A percentile compares a stretch with the other conserved stretches of the same genome.
Evolutionary conservation across 2,329 filamentous ascomycete species (phyloP).

Genomic region (Tolypocladium inflatum): DNA sequence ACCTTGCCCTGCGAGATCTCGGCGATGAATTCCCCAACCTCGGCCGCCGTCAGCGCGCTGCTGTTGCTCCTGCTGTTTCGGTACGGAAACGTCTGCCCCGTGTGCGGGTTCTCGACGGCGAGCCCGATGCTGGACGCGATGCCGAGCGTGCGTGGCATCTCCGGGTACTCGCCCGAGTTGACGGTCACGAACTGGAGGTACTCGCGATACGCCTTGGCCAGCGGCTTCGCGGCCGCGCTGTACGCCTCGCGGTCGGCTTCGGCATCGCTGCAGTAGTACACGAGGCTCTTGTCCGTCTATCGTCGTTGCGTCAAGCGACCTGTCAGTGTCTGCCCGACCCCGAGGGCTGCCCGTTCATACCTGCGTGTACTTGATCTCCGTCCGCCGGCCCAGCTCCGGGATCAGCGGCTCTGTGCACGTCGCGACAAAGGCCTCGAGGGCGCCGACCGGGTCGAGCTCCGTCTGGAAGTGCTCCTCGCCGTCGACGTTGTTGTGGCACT

Average conservation of each 20-base stretch:
- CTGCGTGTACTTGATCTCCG: constrained; percentile 31
- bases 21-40: constrained; percentile 31
- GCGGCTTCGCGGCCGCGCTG: constrained; percentile 22
- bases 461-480: constrained; percentile 20
- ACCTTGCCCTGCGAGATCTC: constrained; percentile 34
- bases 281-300: constrained; percentile 19
- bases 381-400: constrained; percentile 33
- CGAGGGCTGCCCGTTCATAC: background rate
- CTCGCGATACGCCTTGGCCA: constrained; percentile 35
- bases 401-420: constrained; percentile 29
- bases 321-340: background rate
- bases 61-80: constrained; percentile 5
- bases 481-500: constrained; percentile 32
- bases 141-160: constrained; percentile 31
- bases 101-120: constrained; percentile 33
- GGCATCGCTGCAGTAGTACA: constrained; percentile 19
- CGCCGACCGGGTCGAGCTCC: constrained; percentile 20
- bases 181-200: constrained; percentile 39
- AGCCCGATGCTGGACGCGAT: constrained; percentile 17
- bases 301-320: background rate
- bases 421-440: constrained; percentile 27
- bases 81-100: constrained; percentile 32
- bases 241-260: constrained; percentile 23
- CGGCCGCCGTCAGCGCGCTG: constrained; percentile 18
- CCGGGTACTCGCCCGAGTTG: constrained; percentile 33